Base-by-base conservation (phyloP, 116 monocot genomes). In the Dioscorea cayenensis region DNA sequence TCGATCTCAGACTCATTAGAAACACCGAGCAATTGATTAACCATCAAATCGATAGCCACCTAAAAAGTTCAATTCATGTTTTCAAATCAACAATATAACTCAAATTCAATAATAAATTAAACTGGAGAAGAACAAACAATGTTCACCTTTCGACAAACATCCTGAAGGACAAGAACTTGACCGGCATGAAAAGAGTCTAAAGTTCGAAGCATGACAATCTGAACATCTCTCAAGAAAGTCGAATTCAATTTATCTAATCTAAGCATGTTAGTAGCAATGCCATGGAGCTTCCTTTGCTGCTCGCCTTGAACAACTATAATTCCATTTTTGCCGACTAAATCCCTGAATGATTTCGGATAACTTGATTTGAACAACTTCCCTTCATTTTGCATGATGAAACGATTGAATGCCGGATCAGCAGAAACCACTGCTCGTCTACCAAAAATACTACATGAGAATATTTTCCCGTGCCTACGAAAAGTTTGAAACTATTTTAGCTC, bases 11-110 rank as follows among this genome's bases (percentile, higher is more conserved):
- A 72, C 71, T 84, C 80, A 36, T 51, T 70, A 61, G 80, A 74
- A 35, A 80, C 73, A 51, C 84, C 84, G 5, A 84, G 66, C 19
- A 84, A 28, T 49, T 84, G 84, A 71, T 84, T 84, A 71, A 80
- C 78, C 84, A 84, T 84, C 73, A 79, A 43, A 77, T 74, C 80
- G 9, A 84, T 84, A 8, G 84, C 84, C 29, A 84, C 74, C 79
- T 84, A 14, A 35, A 72, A n/a, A 66, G 22, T n/a, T n/a, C 65
- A 66, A 52, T 36, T 10, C 68, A 64, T 67, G 28, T 14, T 43
- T 9, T 20, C 16, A 59, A 36, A 60, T 36, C 9, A n/a, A 51
- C n/a, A 16, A 18, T 5, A 18, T 55, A 0, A 55, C n/a, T 19
- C 65, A 16, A 66, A 21, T 7, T 13, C 36, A 7, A 11, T 18